phyloP scores from a whole-genome alignment of 768 basidiomycete genomes.

The Rhodotorula toruloides region DNA sequence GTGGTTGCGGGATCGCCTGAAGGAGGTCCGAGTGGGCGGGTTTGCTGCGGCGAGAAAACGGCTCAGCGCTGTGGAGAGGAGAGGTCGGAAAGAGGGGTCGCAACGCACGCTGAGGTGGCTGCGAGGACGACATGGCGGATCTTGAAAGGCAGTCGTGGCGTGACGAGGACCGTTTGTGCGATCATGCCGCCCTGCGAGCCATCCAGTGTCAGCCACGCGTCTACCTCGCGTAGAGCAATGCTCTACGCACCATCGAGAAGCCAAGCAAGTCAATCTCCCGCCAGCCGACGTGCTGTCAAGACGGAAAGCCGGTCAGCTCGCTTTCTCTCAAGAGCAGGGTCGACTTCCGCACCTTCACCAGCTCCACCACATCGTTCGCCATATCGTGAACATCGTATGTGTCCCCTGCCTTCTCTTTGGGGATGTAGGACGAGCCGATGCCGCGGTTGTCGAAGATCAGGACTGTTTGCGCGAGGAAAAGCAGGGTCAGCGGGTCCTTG shows the following conservation, averaged over 20 bases:
- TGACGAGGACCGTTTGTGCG: conserved; percentile 13
- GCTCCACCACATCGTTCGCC: conserved; percentile 12
- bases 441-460: conserved; percentile 35
- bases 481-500: background rate
- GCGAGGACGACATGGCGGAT: conserved; percentile 25
- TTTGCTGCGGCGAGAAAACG: conserved; percentile 7
- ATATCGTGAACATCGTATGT: conserved; percentile 3
- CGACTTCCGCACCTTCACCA: conserved; percentile 7
- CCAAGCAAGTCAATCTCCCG: conserved; percentile 25
- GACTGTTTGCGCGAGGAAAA: background rate
- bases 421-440: conserved; percentile 19
- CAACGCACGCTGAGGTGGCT: conserved; percentile 26
- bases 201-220: background rate
- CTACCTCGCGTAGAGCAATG: background rate
- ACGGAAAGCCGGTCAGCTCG: background rate
- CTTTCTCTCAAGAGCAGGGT: too few species aligned
- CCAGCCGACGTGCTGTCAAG: conserved; percentile 17
- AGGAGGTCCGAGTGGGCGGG: conserved; percentile 31
- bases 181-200: conserved; percentile 25
- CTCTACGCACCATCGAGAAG: conserved; percentile 29
- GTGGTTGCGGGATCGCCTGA: conserved; percentile 19
- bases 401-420: background rate
- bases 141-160: conserved; percentile 15
- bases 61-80: background rate
- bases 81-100: background rate